These are phyloP conservation scores for Salix exigua DNA, from an alignment of 345 rosid genomes.

Conservation along the genomic window DNA sequence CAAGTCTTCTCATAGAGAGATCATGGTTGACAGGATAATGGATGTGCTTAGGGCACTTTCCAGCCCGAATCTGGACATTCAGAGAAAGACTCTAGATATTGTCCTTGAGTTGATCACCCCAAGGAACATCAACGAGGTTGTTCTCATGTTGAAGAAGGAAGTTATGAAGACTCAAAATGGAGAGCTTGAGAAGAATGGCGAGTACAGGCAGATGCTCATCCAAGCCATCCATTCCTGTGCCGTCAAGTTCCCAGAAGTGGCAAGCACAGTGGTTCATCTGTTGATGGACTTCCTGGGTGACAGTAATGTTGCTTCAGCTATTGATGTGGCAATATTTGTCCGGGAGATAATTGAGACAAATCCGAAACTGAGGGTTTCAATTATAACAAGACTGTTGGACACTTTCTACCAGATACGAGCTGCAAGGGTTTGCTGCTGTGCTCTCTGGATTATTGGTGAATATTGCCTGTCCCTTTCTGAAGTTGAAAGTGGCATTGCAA, in stretches of 20 bases:
- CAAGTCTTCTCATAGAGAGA: constrained; percentile 62
- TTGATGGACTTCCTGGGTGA: constrained; percentile 93
- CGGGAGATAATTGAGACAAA: constrained; percentile 85
- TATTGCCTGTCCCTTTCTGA: constrained; percentile 84
- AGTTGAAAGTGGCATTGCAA: constrained; percentile 74
- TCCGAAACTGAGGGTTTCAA: constrained; percentile 77
- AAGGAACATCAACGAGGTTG: constrained; percentile 74
- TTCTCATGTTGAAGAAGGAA: constrained; percentile 76
- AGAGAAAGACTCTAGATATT: constrained; percentile 79
- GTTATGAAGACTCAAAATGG: constrained; percentile 86
- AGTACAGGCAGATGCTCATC: constrained; percentile 88
- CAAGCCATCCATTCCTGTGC: constrained; percentile 92
- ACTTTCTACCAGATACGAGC: constrained; percentile 89
- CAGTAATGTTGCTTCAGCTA: constrained; percentile 81
- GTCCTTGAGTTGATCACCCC: constrained; percentile 78
- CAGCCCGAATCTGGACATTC: constrained; percentile 79
- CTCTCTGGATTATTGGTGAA: constrained; percentile 92
- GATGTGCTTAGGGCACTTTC: constrained; percentile 93
- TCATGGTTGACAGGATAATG: constrained; percentile 83
- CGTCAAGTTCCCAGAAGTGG: constrained; percentile 87
- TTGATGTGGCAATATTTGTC: constrained; percentile 73
- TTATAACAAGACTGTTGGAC: constrained; percentile 79
- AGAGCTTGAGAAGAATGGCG: constrained; percentile 88
- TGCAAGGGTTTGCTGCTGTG: constrained; percentile 78
- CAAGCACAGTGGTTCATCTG: constrained; percentile 87